A percentile compares a stretch with the other conserved stretches of the same genome.
Evolutionary conservation across 148 eudicot species (phyloP).

Genomic region (Cornus controversa): DNA sequence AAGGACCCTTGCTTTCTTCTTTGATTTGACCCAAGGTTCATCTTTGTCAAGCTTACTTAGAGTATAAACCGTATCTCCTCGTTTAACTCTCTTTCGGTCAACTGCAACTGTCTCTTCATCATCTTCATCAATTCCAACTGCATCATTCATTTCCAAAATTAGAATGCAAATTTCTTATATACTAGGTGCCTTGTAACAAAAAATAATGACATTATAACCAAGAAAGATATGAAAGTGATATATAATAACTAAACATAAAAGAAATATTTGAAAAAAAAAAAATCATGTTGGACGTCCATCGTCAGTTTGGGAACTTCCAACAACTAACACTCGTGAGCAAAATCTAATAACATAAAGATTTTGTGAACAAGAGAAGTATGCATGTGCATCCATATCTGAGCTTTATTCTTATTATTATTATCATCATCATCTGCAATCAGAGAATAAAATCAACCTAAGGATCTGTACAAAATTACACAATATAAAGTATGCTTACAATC

Average conservation of each 20-base stretch:
- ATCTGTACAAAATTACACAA: background rate
- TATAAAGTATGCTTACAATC: conserved; percentile 1
- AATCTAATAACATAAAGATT: background rate
- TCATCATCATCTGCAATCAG: background rate
- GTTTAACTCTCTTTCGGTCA: conserved; percentile 30
- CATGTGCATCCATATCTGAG: no score
- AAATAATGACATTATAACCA: background rate
- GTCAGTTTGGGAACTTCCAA: background rate
- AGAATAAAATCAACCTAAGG: background rate
- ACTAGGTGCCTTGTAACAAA: background rate
- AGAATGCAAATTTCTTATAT: background rate
- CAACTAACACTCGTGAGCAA: background rate
- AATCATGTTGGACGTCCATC: background rate
- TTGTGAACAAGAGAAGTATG: background rate
- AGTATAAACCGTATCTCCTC: conserved; percentile 22
- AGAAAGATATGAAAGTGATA: background rate
- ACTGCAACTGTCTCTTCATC: conserved; percentile 37
- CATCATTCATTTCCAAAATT: background rate
- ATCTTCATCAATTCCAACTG: conserved; percentile 46
- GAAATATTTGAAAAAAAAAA: background rate
- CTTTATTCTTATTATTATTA: no score
- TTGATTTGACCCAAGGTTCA: conserved; percentile 43
- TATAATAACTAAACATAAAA: background rate
- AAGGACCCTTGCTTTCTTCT: conserved; percentile 67
- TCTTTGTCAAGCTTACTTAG: conserved; percentile 39